phyloP scores from a whole-genome alignment of 768 basidiomycete species.

The Austroboletus festivus region DNA sequence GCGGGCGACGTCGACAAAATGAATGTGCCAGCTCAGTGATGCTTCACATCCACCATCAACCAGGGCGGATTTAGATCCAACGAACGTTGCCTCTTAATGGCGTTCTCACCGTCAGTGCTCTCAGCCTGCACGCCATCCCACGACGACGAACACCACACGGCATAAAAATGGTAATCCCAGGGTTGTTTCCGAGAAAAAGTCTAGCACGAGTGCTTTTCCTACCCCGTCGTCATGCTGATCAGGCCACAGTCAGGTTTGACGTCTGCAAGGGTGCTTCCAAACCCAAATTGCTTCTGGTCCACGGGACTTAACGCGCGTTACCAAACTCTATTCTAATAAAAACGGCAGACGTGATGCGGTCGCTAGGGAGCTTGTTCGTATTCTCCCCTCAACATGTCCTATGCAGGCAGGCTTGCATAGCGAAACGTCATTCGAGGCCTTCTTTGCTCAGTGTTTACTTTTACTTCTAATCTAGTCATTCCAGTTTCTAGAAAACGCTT shows the following conservation, averaged over 20 bases:
- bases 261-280: not conserved
- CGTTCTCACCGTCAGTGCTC: too few relatives aligned
- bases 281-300: not conserved
- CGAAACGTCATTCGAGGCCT: not conserved
- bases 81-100: too few relatives aligned
- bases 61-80: too few relatives aligned
- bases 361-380: not conserved
- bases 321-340: not conserved
- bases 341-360: too few relatives aligned
- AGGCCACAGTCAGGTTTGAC: not conserved
- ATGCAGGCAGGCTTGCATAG: not conserved
- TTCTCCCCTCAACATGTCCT: not conserved
- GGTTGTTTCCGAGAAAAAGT: not conserved
- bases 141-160: too few relatives aligned
- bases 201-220: not conserved
- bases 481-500: constrained; percentile 16
- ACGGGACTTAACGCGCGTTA: constrained; percentile 1
- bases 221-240: not conserved
- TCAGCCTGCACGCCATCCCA: too few relatives aligned
- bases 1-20: too few relatives aligned
- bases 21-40: too few relatives aligned
- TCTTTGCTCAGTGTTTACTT: too few relatives aligned
- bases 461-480: not conserved
- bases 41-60: too few relatives aligned
- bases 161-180: too few relatives aligned